A percentile compares a stretch with the other conserved stretches of the same genome.
phyloP scores from a whole-genome alignment of 495 filamentous ascomycete species.

The Elasticomyces elasticus region DNA sequence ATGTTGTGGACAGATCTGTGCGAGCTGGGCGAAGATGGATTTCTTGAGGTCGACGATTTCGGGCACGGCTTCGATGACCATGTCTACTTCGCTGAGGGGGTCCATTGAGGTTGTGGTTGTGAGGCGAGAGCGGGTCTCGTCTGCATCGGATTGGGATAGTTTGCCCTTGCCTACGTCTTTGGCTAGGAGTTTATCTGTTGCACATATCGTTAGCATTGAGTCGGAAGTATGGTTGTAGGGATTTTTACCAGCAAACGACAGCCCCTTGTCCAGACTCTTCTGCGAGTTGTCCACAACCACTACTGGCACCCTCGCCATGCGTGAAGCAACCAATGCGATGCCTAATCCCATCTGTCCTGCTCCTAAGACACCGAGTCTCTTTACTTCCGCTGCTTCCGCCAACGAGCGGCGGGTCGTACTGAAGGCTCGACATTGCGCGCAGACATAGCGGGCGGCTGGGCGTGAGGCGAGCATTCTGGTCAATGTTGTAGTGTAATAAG shows the following conservation, averaged over 20 bases:
- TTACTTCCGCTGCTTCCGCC: slow-evolving; percentile 58
- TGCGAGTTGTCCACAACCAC: slow-evolving; percentile 78
- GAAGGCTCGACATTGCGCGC: slow-evolving; percentile 38
- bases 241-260: slow-evolving; percentile 70
- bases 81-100: slow-evolving; percentile 75
- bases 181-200: slow-evolving; percentile 72
- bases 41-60: slow-evolving; percentile 81
- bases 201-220: neutral
- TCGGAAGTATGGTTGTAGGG: neutral
- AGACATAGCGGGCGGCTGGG: slow-evolving; percentile 2
- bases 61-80: slow-evolving; percentile 95
- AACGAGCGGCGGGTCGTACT: slow-evolving; percentile 36
- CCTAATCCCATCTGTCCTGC: slow-evolving; percentile 85
- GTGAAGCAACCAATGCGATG: slow-evolving; percentile 89
- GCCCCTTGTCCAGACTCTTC: slow-evolving; percentile 78
- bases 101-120: slow-evolving; percentile 62
- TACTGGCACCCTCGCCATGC: slow-evolving; percentile 74
- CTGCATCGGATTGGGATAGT: slow-evolving; percentile 68
- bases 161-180: slow-evolving; percentile 83
- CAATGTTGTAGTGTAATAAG: neutral
- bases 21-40: slow-evolving; percentile 75
- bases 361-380: slow-evolving; percentile 83
- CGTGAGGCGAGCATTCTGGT: slow-evolving; percentile 13
- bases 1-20: slow-evolving; percentile 72
- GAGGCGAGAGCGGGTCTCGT: slow-evolving; percentile 57